Evolutionary conservation across 768 basidiomycete genomes (phyloP).

Genomic region (Steccherinum ochraceum): DNA sequence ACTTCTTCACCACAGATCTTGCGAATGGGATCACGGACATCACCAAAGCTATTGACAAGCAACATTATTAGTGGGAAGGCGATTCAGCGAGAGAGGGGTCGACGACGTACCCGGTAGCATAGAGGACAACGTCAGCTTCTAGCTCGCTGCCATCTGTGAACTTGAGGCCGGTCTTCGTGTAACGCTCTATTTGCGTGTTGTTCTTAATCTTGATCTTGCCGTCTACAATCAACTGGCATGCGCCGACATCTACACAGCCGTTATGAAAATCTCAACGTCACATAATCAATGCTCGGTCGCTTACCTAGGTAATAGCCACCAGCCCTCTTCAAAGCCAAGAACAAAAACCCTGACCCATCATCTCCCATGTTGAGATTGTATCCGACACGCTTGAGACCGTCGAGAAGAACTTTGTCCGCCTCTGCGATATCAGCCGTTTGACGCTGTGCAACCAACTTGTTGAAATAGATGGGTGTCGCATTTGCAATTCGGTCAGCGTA

Average conservation of each 20-base stretch:
- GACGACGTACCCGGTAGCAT: constrained; percentile 18
- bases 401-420: constrained; percentile 36
- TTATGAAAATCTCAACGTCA: background rate
- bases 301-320: constrained; percentile 68
- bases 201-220: constrained; percentile 69
- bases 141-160: constrained; percentile 19
- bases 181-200: constrained; percentile 27
- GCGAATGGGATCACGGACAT: constrained; percentile 11
- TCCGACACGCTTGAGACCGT: constrained; percentile 49
- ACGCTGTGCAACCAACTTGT: constrained; percentile 24
- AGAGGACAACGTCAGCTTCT: constrained; percentile 20
- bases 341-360: constrained; percentile 44
- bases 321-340: constrained; percentile 39
- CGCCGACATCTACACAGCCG: constrained; percentile 42
- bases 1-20: constrained; percentile 41
- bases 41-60: constrained; percentile 1
- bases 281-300: no score
- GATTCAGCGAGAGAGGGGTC: no score
- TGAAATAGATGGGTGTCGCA: constrained; percentile 36
- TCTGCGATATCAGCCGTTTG: constrained; percentile 26
- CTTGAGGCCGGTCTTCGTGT: constrained; percentile 19
- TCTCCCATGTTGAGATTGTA: constrained; percentile 49
- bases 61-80: no score
- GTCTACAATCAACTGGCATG: constrained; percentile 54
- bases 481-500: constrained; percentile 49